A percentile compares a stretch with the other conserved stretches of the same genome.
Evolutionary conservation across 2,329 filamentous ascomycete genomes (phyloP).

Genomic region (Pseudovirgaria hyperparasitica): DNA sequence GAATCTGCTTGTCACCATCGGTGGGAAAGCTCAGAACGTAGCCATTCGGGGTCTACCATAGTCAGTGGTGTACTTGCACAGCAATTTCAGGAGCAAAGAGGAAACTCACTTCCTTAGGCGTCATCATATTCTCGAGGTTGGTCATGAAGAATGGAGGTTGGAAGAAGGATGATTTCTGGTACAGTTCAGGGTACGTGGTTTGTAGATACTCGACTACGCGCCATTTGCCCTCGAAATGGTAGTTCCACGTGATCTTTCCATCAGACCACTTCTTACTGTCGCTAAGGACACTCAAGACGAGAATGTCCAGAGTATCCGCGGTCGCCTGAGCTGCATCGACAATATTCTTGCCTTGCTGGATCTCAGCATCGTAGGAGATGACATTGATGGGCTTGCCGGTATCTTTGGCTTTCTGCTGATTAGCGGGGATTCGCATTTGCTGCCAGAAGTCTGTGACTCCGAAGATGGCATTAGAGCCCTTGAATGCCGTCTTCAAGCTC

Average conservation of each 20-base stretch:
- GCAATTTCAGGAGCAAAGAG: neutral
- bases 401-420: slow-evolving; percentile 8
- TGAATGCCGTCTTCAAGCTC: slow-evolving; percentile 21
- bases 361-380: slow-evolving; percentile 11
- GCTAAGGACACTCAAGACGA: slow-evolving; percentile 13
- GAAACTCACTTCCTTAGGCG: slow-evolving; percentile 9
- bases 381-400: slow-evolving; percentile 10
- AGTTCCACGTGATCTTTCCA: slow-evolving; percentile 11
- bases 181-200: slow-evolving; percentile 9
- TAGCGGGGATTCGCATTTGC: slow-evolving; percentile 8
- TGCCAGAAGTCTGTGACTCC: slow-evolving; percentile 19
- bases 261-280: slow-evolving; percentile 12
- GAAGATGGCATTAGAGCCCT: slow-evolving; percentile 24
- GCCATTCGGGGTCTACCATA: slow-evolving; percentile 10
- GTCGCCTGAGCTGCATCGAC: slow-evolving; percentile 13
- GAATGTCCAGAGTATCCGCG: slow-evolving; percentile 9
- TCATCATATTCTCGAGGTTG: slow-evolving; percentile 12
- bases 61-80: neutral
- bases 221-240: slow-evolving; percentile 18
- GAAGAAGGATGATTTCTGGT: slow-evolving; percentile 11
- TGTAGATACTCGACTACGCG: slow-evolving; percentile 14
- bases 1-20: slow-evolving; percentile 10
- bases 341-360: slow-evolving; percentile 17
- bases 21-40: slow-evolving; percentile 11
- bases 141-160: slow-evolving; percentile 12